phyloP scores from a whole-genome alignment of 176 grass and related monocot species.

The Oryza officinalis region DNA sequence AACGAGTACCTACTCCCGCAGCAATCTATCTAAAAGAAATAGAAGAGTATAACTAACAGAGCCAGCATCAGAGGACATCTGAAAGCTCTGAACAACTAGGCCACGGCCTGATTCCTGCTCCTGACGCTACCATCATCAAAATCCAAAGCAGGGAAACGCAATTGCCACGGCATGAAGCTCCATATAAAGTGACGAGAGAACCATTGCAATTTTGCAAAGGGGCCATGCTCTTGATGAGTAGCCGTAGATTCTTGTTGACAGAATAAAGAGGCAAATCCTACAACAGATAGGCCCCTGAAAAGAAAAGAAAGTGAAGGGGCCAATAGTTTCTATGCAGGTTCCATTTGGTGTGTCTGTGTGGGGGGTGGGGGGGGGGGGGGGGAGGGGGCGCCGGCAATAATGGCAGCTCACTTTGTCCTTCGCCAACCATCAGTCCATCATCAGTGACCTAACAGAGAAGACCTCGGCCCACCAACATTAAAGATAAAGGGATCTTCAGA shows the following conservation, averaged over 20 bases:
- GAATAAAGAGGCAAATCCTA: slow-evolving; percentile 31
- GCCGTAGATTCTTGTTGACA: not conserved
- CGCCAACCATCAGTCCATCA: not conserved
- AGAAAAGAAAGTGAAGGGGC: slow-evolving; percentile 10
- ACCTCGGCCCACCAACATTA: slow-evolving; percentile 12
- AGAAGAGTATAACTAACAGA: not conserved
- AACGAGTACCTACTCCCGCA: no score
- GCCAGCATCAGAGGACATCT: not conserved
- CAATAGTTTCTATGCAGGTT: slow-evolving; percentile 26
- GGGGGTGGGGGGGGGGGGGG: no score
- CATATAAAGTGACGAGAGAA: slow-evolving; percentile 40
- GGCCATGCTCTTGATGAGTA: not conserved
- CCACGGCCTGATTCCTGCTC: slow-evolving; percentile 14
- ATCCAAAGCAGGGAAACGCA: slow-evolving; percentile 22
- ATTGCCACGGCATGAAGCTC: slow-evolving; percentile 21
- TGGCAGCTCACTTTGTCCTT: slow-evolving; percentile 36
- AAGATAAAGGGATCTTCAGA: slow-evolving; percentile 17
- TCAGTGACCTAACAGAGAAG: slow-evolving; percentile 16
- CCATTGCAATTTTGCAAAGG: not conserved
- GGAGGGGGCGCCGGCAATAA: no score
- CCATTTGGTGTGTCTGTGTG: no score
- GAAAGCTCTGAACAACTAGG: slow-evolving; percentile 2
- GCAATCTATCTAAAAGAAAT: not conserved
- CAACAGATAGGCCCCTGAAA: slow-evolving; percentile 23
- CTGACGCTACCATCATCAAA: slow-evolving; percentile 14